These are phyloP conservation scores for Diaporthe ampelina DNA, from an alignment of 2,329 filamentous ascomycete species.

Conservation along the genomic window DNA sequence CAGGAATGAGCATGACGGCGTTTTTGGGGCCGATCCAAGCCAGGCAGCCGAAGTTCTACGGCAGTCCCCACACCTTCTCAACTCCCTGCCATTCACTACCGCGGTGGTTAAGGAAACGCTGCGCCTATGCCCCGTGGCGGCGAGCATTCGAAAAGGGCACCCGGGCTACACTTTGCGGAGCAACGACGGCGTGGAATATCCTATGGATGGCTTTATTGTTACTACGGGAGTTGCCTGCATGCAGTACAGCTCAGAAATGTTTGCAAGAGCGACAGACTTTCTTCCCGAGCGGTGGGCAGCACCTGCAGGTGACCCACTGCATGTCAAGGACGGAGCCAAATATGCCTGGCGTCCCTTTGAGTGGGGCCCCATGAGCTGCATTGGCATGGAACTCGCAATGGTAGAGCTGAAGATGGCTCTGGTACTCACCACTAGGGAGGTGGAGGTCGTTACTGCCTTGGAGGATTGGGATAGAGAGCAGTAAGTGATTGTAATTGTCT, in stretches of 20 bases:
- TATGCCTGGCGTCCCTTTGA: constrained; percentile 54
- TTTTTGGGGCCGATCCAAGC: constrained; percentile 48
- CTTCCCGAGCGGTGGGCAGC: constrained; percentile 60
- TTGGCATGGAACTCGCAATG: constrained; percentile 53
- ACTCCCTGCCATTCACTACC: constrained; percentile 63
- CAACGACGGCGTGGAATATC: constrained; percentile 50
- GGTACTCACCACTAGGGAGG: constrained; percentile 25
- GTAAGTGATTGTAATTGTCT: not conserved
- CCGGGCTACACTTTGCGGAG: constrained; percentile 53
- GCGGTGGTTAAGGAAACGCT: constrained; percentile 69
- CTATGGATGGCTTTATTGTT: constrained; percentile 51
- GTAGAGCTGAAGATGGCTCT: constrained; percentile 51
- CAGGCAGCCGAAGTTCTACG: constrained; percentile 52
- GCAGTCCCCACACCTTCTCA: constrained; percentile 59
- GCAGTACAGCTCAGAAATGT: constrained; percentile 52
- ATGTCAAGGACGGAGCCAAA: constrained; percentile 45
- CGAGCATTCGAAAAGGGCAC: constrained; percentile 52
- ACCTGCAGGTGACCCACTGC: constrained; percentile 42
- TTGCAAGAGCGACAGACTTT: constrained; percentile 54
- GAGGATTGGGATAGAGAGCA: constrained; percentile 31
- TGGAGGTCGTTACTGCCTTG: constrained; percentile 32
- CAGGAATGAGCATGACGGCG: constrained; percentile 47
- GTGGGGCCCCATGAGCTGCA: constrained; percentile 52
- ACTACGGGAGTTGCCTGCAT: constrained; percentile 44
- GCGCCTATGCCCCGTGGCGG: constrained; percentile 64